A percentile compares a stretch with the other conserved stretches of the same genome.
Conservation (phyloP, 108 stramenopile species). For the Cyclostephanos tholiformis region DNA sequence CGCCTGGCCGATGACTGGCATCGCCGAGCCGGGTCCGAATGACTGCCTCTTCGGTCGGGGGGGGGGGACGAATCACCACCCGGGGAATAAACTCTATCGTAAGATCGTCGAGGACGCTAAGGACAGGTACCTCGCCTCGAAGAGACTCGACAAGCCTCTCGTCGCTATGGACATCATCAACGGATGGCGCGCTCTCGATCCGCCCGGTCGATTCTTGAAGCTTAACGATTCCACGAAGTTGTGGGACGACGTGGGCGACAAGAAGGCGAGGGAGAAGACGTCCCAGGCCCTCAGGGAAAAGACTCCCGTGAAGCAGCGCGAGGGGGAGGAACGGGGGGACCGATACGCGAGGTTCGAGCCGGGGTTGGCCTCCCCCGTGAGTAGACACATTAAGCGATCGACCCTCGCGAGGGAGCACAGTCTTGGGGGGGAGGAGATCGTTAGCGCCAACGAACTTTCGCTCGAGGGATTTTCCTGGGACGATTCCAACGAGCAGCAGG, state of each 20-base stretch:
- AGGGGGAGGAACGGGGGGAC: slow-evolving; percentile 44
- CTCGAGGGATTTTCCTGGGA: slow-evolving; percentile 85
- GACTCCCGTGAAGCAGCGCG: slow-evolving; percentile 68
- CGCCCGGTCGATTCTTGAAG: slow-evolving; percentile 86
- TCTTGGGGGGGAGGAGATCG: slow-evolving; percentile 73
- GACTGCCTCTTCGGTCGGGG: slow-evolving; percentile 88
- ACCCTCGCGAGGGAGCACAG: slow-evolving; percentile 74
- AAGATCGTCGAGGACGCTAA: slow-evolving; percentile 83
- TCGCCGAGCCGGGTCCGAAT: slow-evolving; percentile 74
- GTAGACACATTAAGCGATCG: slow-evolving; percentile 40
- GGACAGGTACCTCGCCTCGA: slow-evolving; percentile 72
- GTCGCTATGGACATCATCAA: slow-evolving; percentile 84
- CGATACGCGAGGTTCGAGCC: slow-evolving; percentile 59
- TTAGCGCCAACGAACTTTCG: slow-evolving; percentile 48
- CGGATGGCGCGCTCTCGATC: slow-evolving; percentile 70
- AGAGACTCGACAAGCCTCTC: slow-evolving; percentile 82
- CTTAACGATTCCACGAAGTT: slow-evolving; percentile 71
- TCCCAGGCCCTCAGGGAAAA: slow-evolving; percentile 87
- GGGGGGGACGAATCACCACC: slow-evolving; percentile 87
- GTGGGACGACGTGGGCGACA: slow-evolving; percentile 88
- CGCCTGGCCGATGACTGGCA: slow-evolving; percentile 61
- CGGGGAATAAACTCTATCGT: slow-evolving; percentile 83
- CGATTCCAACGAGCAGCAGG: slow-evolving; percentile 21
- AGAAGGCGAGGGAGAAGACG: slow-evolving; percentile 86
- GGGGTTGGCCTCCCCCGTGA: slow-evolving; percentile 44